Conservation (phyloP, 1,139 yeast genomes). For the Taphrina sp. region DNA sequence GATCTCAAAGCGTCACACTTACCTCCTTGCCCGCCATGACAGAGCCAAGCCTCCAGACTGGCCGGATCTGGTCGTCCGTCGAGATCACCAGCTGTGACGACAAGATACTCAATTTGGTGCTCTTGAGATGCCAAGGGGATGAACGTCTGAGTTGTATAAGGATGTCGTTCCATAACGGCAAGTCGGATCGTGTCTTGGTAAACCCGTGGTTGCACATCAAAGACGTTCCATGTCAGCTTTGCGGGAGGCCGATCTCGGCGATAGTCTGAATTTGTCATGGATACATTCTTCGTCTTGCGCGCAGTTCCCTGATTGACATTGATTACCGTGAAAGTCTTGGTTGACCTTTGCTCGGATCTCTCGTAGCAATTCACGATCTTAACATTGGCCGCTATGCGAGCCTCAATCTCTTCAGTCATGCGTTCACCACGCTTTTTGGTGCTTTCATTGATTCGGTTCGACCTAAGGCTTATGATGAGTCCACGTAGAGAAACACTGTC, state of each 20-base stretch:
- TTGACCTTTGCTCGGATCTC: too few species aligned
- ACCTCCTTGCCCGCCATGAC: slow-evolving; percentile 41
- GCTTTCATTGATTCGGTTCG: too few species aligned
- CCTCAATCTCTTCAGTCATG: too few species aligned
- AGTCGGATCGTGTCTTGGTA: neutral
- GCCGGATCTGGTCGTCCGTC: slow-evolving; percentile 61
- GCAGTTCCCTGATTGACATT: slow-evolving; percentile 23
- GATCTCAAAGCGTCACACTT: neutral
- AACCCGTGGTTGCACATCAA: slow-evolving; percentile 10
- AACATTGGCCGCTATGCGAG: too few species aligned
- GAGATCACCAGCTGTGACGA: slow-evolving; percentile 69
- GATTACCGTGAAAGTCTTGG: too few species aligned
- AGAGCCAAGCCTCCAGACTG: slow-evolving; percentile 64
- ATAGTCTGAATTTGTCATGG: neutral
- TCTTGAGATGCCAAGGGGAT: slow-evolving; percentile 74
- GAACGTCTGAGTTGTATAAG: slow-evolving; percentile 85
- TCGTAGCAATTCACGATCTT: too few species aligned
- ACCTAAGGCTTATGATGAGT: too few species aligned
- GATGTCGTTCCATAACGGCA: slow-evolving; percentile 79
- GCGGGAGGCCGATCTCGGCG: slow-evolving; percentile 12
- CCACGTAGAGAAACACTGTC: too few species aligned
- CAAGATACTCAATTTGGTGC: slow-evolving; percentile 59
- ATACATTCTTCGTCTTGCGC: slow-evolving; percentile 16
- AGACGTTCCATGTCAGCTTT: slow-evolving; percentile 31
- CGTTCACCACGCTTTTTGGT: too few species aligned